phyloP scores from a whole-genome alignment of 306 rosid genomes.

The Arachis hypogaea region DNA sequence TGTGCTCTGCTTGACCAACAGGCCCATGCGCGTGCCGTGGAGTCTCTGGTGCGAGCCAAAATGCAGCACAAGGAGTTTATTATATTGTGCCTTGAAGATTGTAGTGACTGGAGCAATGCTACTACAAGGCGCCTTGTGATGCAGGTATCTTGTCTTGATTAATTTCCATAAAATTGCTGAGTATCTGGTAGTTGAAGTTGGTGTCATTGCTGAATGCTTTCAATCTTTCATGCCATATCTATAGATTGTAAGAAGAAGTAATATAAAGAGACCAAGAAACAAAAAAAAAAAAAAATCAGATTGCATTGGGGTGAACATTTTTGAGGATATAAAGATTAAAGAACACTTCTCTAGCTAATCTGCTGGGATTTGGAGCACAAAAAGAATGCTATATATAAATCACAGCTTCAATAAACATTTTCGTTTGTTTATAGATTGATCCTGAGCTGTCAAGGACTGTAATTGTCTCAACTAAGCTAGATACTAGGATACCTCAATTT shows the following conservation, averaged over 20 bases:
- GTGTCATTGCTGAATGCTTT: neutral
- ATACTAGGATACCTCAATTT: conserved; percentile 96
- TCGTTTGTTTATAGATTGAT: conserved; percentile 59
- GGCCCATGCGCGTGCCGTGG: conserved; percentile 90
- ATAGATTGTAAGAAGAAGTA: neutral
- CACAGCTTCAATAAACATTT: conserved; percentile 1
- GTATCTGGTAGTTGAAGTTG: conserved; percentile 1
- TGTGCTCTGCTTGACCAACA: conserved; percentile 23
- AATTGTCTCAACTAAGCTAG: conserved; percentile 91
- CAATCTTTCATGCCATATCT: neutral
- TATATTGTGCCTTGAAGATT: conserved; percentile 91
- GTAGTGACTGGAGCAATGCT: conserved; percentile 95
- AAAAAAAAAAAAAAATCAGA: neutral
- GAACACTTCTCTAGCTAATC: neutral
- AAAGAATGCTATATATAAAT: neutral
- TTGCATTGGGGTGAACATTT: neutral
- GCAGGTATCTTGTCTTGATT: conserved; percentile 60
- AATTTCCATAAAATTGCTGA: neutral
- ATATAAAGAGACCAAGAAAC: neutral
- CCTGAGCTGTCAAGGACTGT: conserved; percentile 94
- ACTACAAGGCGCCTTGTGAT: conserved; percentile 88
- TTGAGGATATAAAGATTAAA: neutral
- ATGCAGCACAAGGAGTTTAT: conserved; percentile 96
- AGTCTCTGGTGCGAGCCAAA: conserved; percentile 81
- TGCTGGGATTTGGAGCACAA: neutral